Evolutionary conservation across 208 protist species (phyloP), one percentile per base, ranked within the genome.

Genomic region (Leptomonas pyrrhocoris): DNA sequence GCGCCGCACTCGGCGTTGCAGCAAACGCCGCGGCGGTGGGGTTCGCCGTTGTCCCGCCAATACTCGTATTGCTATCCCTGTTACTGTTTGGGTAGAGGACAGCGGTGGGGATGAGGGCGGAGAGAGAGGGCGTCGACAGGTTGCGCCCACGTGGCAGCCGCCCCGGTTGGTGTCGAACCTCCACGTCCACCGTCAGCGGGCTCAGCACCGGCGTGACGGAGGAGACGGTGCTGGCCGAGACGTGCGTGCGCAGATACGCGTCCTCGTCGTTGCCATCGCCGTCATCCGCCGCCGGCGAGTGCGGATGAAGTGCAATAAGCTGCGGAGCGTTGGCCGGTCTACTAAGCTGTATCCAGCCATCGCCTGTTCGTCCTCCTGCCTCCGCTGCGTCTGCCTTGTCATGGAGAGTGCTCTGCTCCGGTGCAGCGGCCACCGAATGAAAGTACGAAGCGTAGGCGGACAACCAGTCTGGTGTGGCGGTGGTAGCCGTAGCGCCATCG

Each of bases 381-480:
- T 31, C 27, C 3, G 15, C 45, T 12, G 5, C n/a, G 2, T 45
- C 34, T 36, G 19, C 25, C 23, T 19, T 42, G 31, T 30, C 18
- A 5, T 25, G 18, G 7, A 21, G 13, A 27, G 2, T 15, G 21
- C 34, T 23, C 43, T 62, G 21, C 36, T 40, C 1, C 3, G 4
- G 9, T 7, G 1, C 36, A 0, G 4, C 34, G 0, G 48, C 12
- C n/a, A 68, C 27, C 51, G 57, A 25, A 23, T 42, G 42, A 31
- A 57, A 73, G 66, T 65, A 79, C 8, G 73, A 55, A 12, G 46
- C 51, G 36, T 74, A 73, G 50, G 53, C 65, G 16, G 73, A 68
- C 11, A 73, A 59, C 73, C 65, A 73, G 19, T 63, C 60, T 12
- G 73, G 68, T 1, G 43, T 42, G 34, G 34, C 34, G 34, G 34